Conservation (phyloP, 108 stramenopile species). For the Skeletonema menzelii region DNA sequence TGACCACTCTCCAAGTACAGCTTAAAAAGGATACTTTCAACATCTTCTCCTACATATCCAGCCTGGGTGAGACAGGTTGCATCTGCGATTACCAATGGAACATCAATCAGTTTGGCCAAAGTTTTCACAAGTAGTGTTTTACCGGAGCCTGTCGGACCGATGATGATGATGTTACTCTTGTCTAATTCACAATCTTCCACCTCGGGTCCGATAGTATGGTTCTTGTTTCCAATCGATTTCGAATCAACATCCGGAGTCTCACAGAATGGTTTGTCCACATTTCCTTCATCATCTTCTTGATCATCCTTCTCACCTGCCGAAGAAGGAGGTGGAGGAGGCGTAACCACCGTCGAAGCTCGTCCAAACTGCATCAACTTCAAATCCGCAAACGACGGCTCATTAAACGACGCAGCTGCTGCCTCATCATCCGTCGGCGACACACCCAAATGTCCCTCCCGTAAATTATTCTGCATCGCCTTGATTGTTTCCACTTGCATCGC, state of each 20-base stretch:
- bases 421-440: conserved; percentile 12
- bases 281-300: not conserved
- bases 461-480: conserved; percentile 28
- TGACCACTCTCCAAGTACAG: conserved; percentile 93
- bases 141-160: conserved; percentile 90
- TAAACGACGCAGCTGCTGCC: conserved; percentile 31
- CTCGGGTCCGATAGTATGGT: conserved; percentile 59
- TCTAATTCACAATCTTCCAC: conserved; percentile 90
- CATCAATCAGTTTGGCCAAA: conserved; percentile 90
- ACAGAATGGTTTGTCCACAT: conserved; percentile 1
- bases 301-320: not conserved
- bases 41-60: conserved; percentile 98
- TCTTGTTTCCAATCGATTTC: conserved; percentile 60
- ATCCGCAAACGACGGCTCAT: conserved; percentile 51
- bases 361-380: conserved; percentile 80
- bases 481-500: conserved; percentile 28
- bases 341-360: conserved; percentile 17
- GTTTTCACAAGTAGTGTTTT: conserved; percentile 96
- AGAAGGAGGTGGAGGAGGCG: conserved; percentile 7
- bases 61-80: conserved; percentile 97
- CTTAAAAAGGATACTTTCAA: conserved; percentile 94
- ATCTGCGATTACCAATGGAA: conserved; percentile 94
- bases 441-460: conserved; percentile 37
- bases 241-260: conserved; percentile 32
- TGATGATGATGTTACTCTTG: conserved; percentile 95